phyloP scores from a whole-genome alignment of 2,329 filamentous ascomycete genomes.

The Setomelanomma holmii region DNA sequence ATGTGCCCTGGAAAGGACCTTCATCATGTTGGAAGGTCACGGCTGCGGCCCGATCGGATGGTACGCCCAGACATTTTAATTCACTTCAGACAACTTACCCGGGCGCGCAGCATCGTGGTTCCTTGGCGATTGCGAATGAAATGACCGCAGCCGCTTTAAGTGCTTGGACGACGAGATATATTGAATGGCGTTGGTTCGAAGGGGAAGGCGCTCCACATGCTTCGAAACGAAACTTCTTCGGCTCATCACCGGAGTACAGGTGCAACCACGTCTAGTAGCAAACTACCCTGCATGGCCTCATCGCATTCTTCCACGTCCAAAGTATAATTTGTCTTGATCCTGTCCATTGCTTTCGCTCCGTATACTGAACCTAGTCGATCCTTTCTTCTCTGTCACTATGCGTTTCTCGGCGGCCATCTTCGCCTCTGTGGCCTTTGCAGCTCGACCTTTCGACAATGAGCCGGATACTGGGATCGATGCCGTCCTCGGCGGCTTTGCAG shows the following conservation, averaged over 20 bases:
- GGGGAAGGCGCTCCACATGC: conserved; percentile 4
- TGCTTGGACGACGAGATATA: background rate
- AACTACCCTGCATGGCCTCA: background rate
- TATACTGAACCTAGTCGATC: background rate
- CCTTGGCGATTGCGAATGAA: conserved; percentile 4
- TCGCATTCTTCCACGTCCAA: background rate
- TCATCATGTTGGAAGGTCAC: background rate
- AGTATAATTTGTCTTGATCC: background rate
- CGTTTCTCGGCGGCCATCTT: conserved; percentile 23
- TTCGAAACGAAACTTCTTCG: conserved; percentile 1
- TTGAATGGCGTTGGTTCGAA: conserved; percentile 1
- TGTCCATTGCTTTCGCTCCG: background rate
- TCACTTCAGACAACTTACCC: background rate
- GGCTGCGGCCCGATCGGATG: background rate
- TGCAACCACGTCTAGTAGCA: background rate
- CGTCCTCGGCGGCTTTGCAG: conserved; percentile 17
- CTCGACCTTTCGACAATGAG: conserved; percentile 43
- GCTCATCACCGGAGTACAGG: background rate
- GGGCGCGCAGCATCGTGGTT: background rate
- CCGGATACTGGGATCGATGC: conserved; percentile 43
- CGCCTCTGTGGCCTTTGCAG: conserved; percentile 35
- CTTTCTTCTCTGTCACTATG: conserved; percentile 20
- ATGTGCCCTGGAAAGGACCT: background rate
- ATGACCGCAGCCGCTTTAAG: background rate
- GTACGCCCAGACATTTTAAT: conserved; percentile 1